phyloP scores from a whole-genome alignment of 2,329 filamentous ascomycete species.

The Aureobasidium sp. region DNA sequence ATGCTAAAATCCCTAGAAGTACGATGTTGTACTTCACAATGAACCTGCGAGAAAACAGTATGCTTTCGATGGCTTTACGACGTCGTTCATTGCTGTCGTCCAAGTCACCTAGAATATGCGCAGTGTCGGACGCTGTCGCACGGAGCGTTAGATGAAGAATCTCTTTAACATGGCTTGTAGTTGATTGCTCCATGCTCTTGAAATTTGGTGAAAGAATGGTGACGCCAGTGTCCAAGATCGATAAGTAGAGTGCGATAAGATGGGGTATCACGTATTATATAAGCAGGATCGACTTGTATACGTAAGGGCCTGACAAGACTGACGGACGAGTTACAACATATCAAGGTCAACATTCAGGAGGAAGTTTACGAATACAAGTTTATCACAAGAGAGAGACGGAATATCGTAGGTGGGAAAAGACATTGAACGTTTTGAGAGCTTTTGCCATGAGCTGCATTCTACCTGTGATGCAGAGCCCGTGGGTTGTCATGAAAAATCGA shows the following conservation, averaged over 20 bases:
- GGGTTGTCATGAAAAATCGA: constrained; percentile 12
- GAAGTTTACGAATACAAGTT: too few relatives aligned
- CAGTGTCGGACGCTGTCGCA: not conserved
- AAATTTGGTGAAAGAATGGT: too few relatives aligned
- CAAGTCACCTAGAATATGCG: not conserved
- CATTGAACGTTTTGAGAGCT: constrained; percentile 18
- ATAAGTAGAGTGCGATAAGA: too few relatives aligned
- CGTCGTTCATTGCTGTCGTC: constrained; percentile 9
- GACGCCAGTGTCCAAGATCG: too few relatives aligned
- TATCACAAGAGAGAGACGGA: not conserved
- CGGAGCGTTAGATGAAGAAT: not conserved
- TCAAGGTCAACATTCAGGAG: not conserved
- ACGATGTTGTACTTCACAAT: constrained; percentile 36
- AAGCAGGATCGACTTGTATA: too few relatives aligned
- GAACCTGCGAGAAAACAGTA: constrained; percentile 34
- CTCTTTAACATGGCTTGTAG: not conserved
- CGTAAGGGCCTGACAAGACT: too few relatives aligned
- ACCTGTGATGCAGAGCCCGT: constrained; percentile 10
- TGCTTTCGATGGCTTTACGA: constrained; percentile 28
- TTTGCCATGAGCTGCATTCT: constrained; percentile 17
- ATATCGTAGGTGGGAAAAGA: constrained; percentile 10
- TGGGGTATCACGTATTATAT: too few relatives aligned
- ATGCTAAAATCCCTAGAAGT: constrained; percentile 31
- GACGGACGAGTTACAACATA: too few relatives aligned
- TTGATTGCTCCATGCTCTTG: not conserved